Conservation (phyloP, 495 filamentous ascomycete species). For the Daldinia childiae region DNA sequence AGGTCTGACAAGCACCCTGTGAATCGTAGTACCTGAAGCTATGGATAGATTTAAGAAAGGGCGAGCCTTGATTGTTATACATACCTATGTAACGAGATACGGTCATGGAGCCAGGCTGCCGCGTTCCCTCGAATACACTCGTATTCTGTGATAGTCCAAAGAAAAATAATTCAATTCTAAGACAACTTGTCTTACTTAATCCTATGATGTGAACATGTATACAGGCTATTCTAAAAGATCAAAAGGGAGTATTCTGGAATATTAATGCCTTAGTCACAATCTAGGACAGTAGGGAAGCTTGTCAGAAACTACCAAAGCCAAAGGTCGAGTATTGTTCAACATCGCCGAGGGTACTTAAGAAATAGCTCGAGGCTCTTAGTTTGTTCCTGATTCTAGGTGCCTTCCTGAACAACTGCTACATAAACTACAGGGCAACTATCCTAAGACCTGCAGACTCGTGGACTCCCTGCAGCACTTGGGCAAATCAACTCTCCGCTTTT, state of each 20-base stretch:
- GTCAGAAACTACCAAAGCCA: not conserved
- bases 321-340: not conserved
- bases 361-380: constrained; percentile 21
- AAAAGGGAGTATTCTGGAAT: constrained; percentile 27
- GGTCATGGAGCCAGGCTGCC: not conserved
- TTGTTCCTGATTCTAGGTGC: constrained; percentile 12
- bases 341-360: constrained; percentile 2
- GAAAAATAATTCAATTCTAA: not conserved
- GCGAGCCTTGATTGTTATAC: not conserved
- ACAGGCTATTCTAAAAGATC: not conserved
- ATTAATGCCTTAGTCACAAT: not conserved
- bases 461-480: not conserved
- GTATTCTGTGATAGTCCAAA: not conserved
- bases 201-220: no score
- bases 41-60: not conserved
- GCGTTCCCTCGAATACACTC: not conserved
- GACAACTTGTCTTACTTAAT: not conserved
- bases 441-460: not conserved
- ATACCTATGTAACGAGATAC: not conserved
- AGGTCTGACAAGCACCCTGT: not conserved
- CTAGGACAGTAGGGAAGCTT: not conserved
- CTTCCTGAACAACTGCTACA: not conserved
- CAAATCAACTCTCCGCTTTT: not conserved
- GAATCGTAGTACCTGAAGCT: not conserved
- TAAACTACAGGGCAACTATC: constrained; percentile 11